These are phyloP conservation scores for Ceratobasidium sp. DNA, from an alignment of 1,284 basidiomycete genomes.

Conservation along the genomic window DNA sequence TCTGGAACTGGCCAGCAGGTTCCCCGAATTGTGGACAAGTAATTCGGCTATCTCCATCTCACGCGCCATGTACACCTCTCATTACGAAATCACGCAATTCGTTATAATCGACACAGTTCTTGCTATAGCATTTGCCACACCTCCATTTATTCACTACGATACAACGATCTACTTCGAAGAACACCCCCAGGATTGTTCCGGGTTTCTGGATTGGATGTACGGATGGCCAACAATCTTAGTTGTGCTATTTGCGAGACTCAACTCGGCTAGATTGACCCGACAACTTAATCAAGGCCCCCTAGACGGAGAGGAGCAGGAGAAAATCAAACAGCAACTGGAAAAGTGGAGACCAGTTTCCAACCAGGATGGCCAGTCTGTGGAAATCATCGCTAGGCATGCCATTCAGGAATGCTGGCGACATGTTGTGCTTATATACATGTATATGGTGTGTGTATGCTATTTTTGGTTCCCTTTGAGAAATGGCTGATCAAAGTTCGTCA, in stretches of 20 bases:
- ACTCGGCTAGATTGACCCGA: background rate
- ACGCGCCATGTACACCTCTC: background rate
- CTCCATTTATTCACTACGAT: slow-evolving; percentile 6
- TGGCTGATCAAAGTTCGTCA: background rate
- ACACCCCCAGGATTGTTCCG: background rate
- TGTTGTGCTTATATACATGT: background rate
- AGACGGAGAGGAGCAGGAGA: background rate
- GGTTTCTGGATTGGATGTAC: slow-evolving; percentile 5
- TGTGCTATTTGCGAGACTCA: slow-evolving; percentile 3
- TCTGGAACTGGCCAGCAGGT: background rate
- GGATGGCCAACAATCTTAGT: slow-evolving; percentile 11
- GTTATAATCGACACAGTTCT: background rate
- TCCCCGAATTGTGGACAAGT: background rate
- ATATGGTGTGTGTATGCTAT: slow-evolving; percentile 1
- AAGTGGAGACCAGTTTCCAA: background rate
- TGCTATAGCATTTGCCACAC: background rate
- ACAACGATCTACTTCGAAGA: background rate
- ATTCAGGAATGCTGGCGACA: slow-evolving; percentile 15
- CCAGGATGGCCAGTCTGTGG: background rate
- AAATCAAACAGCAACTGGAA: background rate
- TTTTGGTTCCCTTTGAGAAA: background rate
- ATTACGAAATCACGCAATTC: background rate
- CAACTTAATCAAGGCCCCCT: background rate
- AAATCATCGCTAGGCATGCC: background rate
- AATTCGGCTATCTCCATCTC: background rate